Evolutionary conservation across 441 rosid species (phyloP), one percentile per base, ranked within the genome.

Genomic region (Kokia cookei): DNA sequence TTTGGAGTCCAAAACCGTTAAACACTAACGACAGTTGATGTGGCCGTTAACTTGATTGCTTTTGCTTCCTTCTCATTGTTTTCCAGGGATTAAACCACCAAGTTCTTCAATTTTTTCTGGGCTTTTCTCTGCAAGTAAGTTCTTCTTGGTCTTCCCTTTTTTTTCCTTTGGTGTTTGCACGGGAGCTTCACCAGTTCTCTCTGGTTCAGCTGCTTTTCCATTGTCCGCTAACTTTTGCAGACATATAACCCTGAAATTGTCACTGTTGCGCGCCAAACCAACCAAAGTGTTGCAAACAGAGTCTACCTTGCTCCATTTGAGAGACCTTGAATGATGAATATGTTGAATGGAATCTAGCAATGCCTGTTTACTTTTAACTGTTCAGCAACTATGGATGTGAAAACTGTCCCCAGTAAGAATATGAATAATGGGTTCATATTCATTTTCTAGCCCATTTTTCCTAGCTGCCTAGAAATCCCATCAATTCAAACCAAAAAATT

Each of bases 181-280:
- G 35, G 6, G 4, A 32, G 35, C 35, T 32, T 32, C 35, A 32
- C 35, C 35, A 32, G 35, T 32, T 32, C 35, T 32, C 4, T 32
- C 35, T 32, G 35, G 35, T 32, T 32, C 1, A 32, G 35, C 35
- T 32, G 35, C 6, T 32, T 32, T 32, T 32, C 35, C 35, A 32
- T 32, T 32, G 35, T 32, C 35, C 6, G 35, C 35, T 32, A 32
- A 32, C 35, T 32, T 32, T 32, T 32, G 82, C 62, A 91, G 89
- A 42, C 81, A 83, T 48, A 76, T 76, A 32, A 94, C 91, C 78
- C 93, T 82, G n/a, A 96, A 79, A n/a, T 74, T 79, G 35, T 91
- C 88, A 50, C 7, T 12, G 43, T 86, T 81, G 78, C 99, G 93
- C 5, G 84, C 79, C 73, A 94, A 93, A 35, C 99, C 97, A 19